Evolutionary conservation across 179 eudicot genomes (phyloP).

Genomic region (Carnegiea gigantea): DNA sequence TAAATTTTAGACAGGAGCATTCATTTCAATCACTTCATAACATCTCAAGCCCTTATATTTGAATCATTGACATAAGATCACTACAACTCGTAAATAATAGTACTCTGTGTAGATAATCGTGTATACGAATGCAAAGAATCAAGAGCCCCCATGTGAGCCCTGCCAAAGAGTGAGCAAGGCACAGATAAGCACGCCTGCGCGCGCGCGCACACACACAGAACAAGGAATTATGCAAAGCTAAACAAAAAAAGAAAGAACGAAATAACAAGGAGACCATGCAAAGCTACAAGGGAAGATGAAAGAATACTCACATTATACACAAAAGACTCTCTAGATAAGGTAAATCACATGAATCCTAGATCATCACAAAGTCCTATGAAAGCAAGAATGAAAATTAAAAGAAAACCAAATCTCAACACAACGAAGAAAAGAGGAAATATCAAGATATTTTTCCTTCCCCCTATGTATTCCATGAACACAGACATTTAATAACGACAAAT

Average conservation of each 20-base stretch:
- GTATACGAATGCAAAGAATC: background rate
- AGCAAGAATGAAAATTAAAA: background rate
- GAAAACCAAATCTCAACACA: background rate
- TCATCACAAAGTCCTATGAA: background rate
- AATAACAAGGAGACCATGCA: background rate
- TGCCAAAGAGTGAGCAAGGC: background rate
- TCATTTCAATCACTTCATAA: no score
- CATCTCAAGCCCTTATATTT: background rate
- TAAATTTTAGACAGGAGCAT: no score
- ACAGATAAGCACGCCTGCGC: no score
- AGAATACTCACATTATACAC: background rate
- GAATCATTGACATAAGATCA: background rate
- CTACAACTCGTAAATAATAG: background rate
- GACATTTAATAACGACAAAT: background rate
- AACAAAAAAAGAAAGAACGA: no score
- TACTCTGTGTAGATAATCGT: background rate
- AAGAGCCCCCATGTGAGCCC: background rate
- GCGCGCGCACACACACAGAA: no score
- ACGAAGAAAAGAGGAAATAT: background rate
- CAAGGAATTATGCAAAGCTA: background rate
- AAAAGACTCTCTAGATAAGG: background rate
- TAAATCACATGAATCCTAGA: background rate
- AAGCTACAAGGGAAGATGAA: background rate
- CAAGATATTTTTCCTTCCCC: background rate
- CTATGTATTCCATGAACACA: background rate